Percentiles rank a stretch among this genome's conserved stretches.
phyloP scores from a whole-genome alignment of 306 rosid species.

The Quercus cerris region DNA sequence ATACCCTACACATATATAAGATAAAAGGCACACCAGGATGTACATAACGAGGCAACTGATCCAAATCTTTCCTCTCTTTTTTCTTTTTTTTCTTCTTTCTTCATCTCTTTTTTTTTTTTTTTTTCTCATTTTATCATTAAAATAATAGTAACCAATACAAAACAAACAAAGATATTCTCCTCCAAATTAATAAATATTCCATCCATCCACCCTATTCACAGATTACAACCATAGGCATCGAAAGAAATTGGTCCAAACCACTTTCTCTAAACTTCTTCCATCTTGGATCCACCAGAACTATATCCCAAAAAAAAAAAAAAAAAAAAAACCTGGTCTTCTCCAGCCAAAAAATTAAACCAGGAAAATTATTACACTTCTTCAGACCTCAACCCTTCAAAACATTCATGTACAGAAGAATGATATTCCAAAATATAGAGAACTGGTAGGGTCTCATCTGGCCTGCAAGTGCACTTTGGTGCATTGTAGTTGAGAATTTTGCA shows the following conservation, averaged over 20 bases:
- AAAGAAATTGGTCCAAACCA: neutral
- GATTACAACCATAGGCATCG: neutral
- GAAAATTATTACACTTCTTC: slow-evolving; percentile 13
- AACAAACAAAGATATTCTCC: neutral
- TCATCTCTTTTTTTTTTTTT: neutral
- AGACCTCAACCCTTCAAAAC: slow-evolving; percentile 25
- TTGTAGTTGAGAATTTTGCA: neutral
- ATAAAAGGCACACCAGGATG: neutral
- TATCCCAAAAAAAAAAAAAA: neutral
- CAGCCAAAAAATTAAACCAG: neutral
- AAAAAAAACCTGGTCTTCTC: neutral
- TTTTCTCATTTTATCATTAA: neutral
- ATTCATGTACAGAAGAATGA: slow-evolving; percentile 47
- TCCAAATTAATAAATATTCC: no score
- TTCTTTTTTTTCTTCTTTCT: neutral
- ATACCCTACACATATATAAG: neutral
- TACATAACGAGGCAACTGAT: neutral
- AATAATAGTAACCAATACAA: neutral
- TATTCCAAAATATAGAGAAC: slow-evolving; percentile 12
- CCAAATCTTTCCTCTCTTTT: neutral
- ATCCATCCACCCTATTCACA: neutral
- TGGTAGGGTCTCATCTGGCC: slow-evolving; percentile 3
- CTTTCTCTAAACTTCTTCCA: neutral
- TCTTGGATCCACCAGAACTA: neutral
- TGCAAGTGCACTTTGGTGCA: neutral